Conservation (phyloP, 176 grass and related monocot genomes). For the Bromus sterilis region DNA sequence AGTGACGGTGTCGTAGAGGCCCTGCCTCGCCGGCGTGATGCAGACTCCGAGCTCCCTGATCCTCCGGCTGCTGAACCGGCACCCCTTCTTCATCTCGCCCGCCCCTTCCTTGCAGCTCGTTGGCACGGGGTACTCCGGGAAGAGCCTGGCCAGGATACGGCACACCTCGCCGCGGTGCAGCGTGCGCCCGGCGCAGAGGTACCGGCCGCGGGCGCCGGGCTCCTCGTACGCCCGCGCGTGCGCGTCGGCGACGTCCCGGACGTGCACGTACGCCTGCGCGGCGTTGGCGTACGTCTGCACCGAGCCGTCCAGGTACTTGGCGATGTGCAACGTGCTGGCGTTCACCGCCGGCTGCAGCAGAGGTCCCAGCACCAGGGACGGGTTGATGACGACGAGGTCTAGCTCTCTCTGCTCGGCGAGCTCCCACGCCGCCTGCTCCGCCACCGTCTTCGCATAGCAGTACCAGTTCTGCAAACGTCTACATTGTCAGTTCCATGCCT, state of each 20-base stretch:
- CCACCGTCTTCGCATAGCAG: slow-evolving; percentile 20
- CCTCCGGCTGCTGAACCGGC: background rate
- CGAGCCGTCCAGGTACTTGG: slow-evolving; percentile 21
- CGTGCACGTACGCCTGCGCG: slow-evolving; percentile 28
- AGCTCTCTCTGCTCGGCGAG: background rate
- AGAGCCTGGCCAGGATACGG: slow-evolving; percentile 20
- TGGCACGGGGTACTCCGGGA: slow-evolving; percentile 28
- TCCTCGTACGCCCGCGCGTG: slow-evolving; percentile 19
- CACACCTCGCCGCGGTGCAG: slow-evolving; percentile 31
- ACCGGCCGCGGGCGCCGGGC: background rate
- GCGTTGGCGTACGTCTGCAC: slow-evolving; percentile 18
- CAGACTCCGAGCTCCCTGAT: background rate
- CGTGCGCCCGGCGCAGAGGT: slow-evolving; percentile 28
- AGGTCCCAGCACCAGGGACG: slow-evolving; percentile 6
- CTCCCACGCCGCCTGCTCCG: slow-evolving; percentile 5
- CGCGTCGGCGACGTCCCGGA: slow-evolving; percentile 27
- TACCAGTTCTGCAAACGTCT: too few relatives aligned
- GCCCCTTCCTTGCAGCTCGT: background rate
- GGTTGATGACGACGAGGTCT: slow-evolving; percentile 5
- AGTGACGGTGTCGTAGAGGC: background rate
- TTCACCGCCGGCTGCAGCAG: slow-evolving; percentile 1
- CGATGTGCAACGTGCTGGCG: background rate
- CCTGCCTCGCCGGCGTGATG: background rate
- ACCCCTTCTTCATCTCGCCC: background rate
- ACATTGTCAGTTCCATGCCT: too few relatives aligned